Evolutionary conservation across 176 grass and related monocot species (phyloP).

Genomic region (Canna indica): DNA sequence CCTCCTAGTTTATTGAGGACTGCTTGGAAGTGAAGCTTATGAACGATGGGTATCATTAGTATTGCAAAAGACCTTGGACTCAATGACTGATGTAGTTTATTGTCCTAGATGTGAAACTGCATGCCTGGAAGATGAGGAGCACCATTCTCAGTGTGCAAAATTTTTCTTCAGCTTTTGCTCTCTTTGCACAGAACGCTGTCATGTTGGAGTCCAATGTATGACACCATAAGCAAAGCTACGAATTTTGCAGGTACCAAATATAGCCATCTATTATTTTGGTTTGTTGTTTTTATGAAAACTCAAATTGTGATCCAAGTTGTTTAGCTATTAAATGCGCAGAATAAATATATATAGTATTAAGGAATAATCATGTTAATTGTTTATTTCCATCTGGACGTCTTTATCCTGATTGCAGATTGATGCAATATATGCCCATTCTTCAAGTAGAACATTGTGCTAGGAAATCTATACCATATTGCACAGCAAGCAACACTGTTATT

Average conservation of each 20-base stretch:
- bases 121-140: conserved; percentile 57
- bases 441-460: too few relatives aligned
- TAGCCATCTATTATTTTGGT: neutral
- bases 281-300: too few relatives aligned
- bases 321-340: too few relatives aligned
- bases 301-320: too few relatives aligned
- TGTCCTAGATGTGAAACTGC: conserved; percentile 71
- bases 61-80: conserved; percentile 62
- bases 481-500: too few relatives aligned
- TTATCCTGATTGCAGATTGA: too few relatives aligned
- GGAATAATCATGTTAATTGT: too few relatives aligned
- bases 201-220: conserved; percentile 60
- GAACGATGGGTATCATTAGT: conserved; percentile 62
- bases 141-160: conserved; percentile 63
- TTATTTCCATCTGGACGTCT: neutral
- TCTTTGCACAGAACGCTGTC: conserved; percentile 54
- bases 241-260: conserved; percentile 51
- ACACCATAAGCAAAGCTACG: conserved; percentile 40
- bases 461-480: too few relatives aligned
- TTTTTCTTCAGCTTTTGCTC: conserved; percentile 82
- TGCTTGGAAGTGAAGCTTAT: conserved; percentile 52
- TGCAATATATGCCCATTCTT: neutral
- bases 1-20: conserved; percentile 52
- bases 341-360: too few relatives aligned
- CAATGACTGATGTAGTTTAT: conserved; percentile 67